phyloP scores from a whole-genome alignment of 2,329 filamentous ascomycete species.

The Neocucurbitaria cava region DNA sequence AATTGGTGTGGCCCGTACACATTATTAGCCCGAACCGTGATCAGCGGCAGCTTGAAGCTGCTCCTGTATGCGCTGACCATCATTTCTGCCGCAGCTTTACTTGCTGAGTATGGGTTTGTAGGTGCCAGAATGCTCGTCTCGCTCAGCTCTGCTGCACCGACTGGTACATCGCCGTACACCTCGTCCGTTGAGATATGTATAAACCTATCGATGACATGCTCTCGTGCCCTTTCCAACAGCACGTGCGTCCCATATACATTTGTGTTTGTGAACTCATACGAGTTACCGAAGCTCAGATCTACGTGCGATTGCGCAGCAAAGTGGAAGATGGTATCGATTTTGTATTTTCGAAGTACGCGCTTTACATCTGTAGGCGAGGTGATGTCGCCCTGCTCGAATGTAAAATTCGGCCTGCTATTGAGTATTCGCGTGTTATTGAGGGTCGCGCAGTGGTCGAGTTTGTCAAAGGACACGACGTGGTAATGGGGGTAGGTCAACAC shows the following conservation, averaged over 20 bases:
- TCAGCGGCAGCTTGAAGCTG: constrained; percentile 79
- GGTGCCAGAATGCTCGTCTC: constrained; percentile 78
- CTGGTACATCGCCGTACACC: constrained; percentile 81
- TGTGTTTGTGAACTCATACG: constrained; percentile 79
- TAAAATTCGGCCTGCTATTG: constrained; percentile 73
- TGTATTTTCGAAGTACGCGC: constrained; percentile 72
- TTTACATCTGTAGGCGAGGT: constrained; percentile 74
- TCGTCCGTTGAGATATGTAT: constrained; percentile 87
- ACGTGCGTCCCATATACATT: constrained; percentile 88
- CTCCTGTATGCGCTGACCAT: constrained; percentile 86
- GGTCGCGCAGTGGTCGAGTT: constrained; percentile 82
- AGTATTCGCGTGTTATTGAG: constrained; percentile 79
- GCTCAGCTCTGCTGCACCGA: constrained; percentile 73
- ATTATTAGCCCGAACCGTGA: constrained; percentile 84
- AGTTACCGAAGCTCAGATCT: constrained; percentile 82
- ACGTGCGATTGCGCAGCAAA: constrained; percentile 89
- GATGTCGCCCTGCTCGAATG: constrained; percentile 80
- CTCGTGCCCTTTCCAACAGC: constrained; percentile 77
- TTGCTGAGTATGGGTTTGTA: constrained; percentile 82
- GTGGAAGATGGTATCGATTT: constrained; percentile 81
- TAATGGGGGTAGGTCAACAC: constrained; percentile 77
- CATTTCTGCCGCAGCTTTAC: constrained; percentile 84
- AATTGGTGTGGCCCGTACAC: constrained; percentile 86
- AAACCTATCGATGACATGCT: constrained; percentile 73
- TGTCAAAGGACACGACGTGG: constrained; percentile 83